Base-by-base conservation (phyloP, 2,329 filamentous ascomycete species). In the Zymoseptoria pseudotritici region DNA sequence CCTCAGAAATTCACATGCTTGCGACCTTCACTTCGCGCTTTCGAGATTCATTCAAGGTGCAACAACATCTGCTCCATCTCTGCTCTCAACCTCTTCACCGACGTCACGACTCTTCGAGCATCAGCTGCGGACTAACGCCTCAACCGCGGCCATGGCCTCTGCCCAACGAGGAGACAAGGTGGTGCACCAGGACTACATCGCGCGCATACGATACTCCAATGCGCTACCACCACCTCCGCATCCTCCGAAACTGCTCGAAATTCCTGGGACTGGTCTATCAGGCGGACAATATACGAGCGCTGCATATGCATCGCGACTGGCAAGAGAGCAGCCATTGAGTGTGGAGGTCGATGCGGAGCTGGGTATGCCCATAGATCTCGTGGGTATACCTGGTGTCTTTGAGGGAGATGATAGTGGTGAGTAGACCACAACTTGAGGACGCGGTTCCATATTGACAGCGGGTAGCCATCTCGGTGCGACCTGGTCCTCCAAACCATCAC, bases 341-440 rank as follows among this genome's bases (percentile, higher is more conserved):
- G 94, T 99, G 63, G 94, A 99, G 76, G 91, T 91, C 29, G 94
- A 99, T 83, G 94, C 92, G 8, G 94, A 99, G 79, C 83, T 97
- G 68, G 94, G 94, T 60, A 97, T 99, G 94, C 91, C 92, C 61
- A 86, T 99, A 72, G 93, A 97, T 74, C 78, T 99, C 67, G 89
- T 97, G 60, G 94, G 94, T 70, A 90, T 97, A 78, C 93, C 93
- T 6, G 91, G 92, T 29, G 87, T 97, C 59, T 97, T 97, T 71
- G 87, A 97, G 70, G 93, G 92, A 60, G 91, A 97, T 74, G 93
- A 97, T 79, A 88, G 88, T 77, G 91, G 92, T 97, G 81, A 63
- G 79, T 72, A 11, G 19, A 53, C n/a, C n/a, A 46, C 26, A 4
- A 22, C 11, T 46, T 17, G 19, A 22, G 42, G 29, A n/a, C 6